Evolutionary conservation across 108 stramenopile species (phyloP).

Genomic region (Schizochytrium sp.): DNA sequence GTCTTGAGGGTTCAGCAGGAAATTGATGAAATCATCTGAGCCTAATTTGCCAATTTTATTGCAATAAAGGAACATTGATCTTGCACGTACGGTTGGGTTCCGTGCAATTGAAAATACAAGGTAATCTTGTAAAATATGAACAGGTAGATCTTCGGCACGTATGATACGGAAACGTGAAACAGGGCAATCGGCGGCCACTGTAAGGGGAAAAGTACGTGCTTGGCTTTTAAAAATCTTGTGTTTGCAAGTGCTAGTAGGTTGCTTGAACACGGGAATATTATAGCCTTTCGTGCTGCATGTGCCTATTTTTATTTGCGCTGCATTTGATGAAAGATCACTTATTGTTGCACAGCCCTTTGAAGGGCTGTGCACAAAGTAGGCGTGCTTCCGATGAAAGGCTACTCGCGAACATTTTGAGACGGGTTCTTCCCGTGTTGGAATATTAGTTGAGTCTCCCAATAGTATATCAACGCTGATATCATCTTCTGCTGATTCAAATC

Average conservation of each 20-base stretch:
- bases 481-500: background rate
- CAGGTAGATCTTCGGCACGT: background rate
- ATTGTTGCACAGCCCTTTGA: background rate
- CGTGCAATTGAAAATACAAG: background rate
- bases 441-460: background rate
- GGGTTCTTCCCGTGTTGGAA: background rate
- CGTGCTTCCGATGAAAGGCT: background rate
- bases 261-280: background rate
- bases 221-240: background rate
- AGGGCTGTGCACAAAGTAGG: conserved; percentile 30
- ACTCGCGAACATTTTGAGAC: background rate
- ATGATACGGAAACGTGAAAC: background rate
- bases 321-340: background rate
- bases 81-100: background rate
- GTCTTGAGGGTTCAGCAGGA: background rate
- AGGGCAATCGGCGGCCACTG: background rate
- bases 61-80: background rate
- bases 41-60: background rate
- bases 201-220: background rate
- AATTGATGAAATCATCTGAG: background rate
- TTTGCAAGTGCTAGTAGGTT: background rate
- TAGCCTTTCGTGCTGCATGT: background rate
- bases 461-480: background rate
- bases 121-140: background rate
- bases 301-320: background rate